Conservation (phyloP, 768 basidiomycete genomes). For the Hericium coralloides region DNA sequence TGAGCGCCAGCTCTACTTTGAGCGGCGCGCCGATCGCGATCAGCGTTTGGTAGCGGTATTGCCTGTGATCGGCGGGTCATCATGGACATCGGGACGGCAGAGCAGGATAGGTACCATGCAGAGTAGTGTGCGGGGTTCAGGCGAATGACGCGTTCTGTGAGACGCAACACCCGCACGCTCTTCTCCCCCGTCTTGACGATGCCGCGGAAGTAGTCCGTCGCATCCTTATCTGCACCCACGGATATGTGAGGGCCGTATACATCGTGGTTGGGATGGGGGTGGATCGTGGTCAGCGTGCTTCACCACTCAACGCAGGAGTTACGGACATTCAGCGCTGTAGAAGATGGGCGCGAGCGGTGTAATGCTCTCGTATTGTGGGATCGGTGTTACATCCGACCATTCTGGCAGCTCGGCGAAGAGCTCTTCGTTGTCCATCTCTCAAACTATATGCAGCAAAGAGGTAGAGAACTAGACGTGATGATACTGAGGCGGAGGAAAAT, state of each 20-base stretch:
- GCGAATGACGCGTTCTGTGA: constrained; percentile 85
- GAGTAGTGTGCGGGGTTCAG: constrained; percentile 96
- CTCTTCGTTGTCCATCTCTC: constrained; percentile 1
- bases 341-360: constrained; percentile 87
- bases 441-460: neutral
- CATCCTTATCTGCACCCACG: constrained; percentile 67
- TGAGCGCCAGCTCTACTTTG: constrained; percentile 68
- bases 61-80: constrained; percentile 44
- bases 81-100: neutral
- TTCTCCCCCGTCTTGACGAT: constrained; percentile 72
- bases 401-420: constrained; percentile 57
- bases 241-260: constrained; percentile 8
- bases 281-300: neutral
- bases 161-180: constrained; percentile 69
- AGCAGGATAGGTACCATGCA: constrained; percentile 61
- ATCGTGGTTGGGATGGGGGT: neutral
- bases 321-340: constrained; percentile 82
- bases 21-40: constrained; percentile 58
- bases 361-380: constrained; percentile 72
- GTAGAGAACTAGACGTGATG: neutral
- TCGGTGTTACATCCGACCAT: constrained; percentile 75
- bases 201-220: constrained; percentile 86
- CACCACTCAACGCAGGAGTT: constrained; percentile 3
- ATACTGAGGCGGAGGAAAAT: neutral
- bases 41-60: constrained; percentile 88